Base-by-base conservation (phyloP, 495 filamentous ascomycete species). In the Friedmanniomyces simplex region DNA sequence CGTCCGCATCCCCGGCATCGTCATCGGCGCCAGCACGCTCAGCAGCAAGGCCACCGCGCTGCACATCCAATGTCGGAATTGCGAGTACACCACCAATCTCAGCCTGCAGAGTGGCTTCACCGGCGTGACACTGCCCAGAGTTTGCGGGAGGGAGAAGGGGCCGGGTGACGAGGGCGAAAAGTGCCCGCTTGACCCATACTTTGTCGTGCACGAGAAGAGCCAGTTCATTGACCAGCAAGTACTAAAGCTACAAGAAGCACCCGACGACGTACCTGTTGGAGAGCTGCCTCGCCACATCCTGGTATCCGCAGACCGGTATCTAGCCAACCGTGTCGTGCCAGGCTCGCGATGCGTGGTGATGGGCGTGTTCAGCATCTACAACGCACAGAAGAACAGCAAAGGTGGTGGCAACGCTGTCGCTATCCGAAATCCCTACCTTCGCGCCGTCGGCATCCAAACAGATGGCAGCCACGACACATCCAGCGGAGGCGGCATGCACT, bases 281-380 rank as follows among this genome's bases (percentile, higher is more conserved):
- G 94, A 99, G 70, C 76, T 99, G 25, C 94, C 94, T 1, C 80
- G 94, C 26, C 94, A 97, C 68, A 91, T 97, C 46, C 79, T 96
- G 56, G 86, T 97, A 54, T 93, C 89, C 0, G 93, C 94, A 28
- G 94, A 99, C 66, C 82, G 94, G 14, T 97, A 99, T 66, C 78
- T 99, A 20, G 89, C 91, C 21, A 99, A 99, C 67, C 83, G 89
- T 25, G 94, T 97, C 5, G 91, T 97, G 11, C 94, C 94, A 20
- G 94, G 94, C 7, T 93, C 94, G 20, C 79, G 91, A 64, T 97
- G 94, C 66, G 95, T 89, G 0, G 76, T 97, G 12, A 96, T 91
- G 83, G 94, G 94, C 20, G 90, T 99, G 50, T 99, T 95, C 75
- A 96, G 90, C 34, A 96, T 96, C 67, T 99, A 95, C 68, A 89